phyloP scores from a whole-genome alignment of 345 rosid species.

The Barbarea vulgaris region DNA sequence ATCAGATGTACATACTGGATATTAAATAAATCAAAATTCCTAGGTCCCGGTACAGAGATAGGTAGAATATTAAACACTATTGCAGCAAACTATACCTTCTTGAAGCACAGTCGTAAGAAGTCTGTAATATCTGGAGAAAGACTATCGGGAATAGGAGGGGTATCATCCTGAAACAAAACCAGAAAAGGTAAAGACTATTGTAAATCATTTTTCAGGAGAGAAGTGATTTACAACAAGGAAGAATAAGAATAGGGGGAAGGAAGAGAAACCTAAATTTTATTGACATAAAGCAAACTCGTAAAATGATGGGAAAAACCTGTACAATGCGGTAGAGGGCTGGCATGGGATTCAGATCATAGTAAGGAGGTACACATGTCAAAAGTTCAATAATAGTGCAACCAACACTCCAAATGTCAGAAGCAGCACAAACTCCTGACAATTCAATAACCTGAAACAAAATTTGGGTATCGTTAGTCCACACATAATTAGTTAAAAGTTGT shows the following conservation, averaged over 20 bases:
- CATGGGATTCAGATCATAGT: conserved; percentile 99
- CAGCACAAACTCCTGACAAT: conserved; percentile 99
- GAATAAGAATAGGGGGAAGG: neutral
- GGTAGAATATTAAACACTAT: conserved; percentile 5
- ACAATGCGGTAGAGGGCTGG: conserved; percentile 98
- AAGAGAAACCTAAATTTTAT: neutral
- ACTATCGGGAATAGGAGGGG: conserved; percentile 97
- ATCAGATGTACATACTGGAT: conserved; percentile 12
- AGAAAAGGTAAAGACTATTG: too few relatives aligned
- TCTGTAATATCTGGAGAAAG: conserved; percentile 93
- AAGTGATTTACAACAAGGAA: conserved; percentile 14
- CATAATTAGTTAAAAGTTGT: neutral
- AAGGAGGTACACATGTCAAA: conserved; percentile 95
- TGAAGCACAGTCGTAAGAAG: conserved; percentile 89
- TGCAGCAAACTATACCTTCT: conserved; percentile 65
- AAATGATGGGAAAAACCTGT: conserved; percentile 60
- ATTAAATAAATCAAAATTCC: neutral
- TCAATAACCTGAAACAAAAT: conserved; percentile 75
- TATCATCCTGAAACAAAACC: conserved; percentile 66
- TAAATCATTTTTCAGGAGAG: neutral
- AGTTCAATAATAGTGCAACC: conserved; percentile 99
- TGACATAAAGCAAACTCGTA: conserved; percentile 19
- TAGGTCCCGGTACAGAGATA: neutral
- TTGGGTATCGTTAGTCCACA: conserved; percentile 16
- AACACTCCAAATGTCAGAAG: conserved; percentile 99